Evolutionary conservation across 495 filamentous ascomycete species (phyloP).

Genomic region (Poronia punctata): DNA sequence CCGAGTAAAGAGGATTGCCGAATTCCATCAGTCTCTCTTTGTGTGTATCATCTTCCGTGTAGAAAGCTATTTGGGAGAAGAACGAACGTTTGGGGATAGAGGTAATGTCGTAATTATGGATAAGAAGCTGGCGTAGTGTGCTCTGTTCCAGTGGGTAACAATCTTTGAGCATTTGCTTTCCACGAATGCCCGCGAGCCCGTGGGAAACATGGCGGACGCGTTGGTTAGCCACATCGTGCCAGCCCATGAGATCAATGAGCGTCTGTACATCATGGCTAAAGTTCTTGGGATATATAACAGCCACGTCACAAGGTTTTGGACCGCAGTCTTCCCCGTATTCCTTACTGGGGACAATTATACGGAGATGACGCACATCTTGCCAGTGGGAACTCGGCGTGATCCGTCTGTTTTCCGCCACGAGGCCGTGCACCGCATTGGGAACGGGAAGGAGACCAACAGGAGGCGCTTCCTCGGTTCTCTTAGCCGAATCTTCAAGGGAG

Average conservation of each 20-base stretch:
- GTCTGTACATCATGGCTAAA: slow-evolving; percentile 66
- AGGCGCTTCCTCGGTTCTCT: slow-evolving; percentile 18
- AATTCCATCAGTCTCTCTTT: slow-evolving; percentile 80
- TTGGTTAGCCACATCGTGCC: slow-evolving; percentile 63
- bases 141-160: slow-evolving; percentile 34
- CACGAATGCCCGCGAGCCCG: slow-evolving; percentile 22
- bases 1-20: slow-evolving; percentile 62
- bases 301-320: slow-evolving; percentile 63
- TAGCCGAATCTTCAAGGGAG: slow-evolving; percentile 11
- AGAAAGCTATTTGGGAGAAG: slow-evolving; percentile 66
- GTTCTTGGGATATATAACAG: slow-evolving; percentile 82
- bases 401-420: slow-evolving; percentile 53
- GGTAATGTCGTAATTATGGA: slow-evolving; percentile 78
- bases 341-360: slow-evolving; percentile 39
- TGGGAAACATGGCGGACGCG: slow-evolving; percentile 42
- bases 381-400: slow-evolving; percentile 72
- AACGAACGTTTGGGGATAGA: slow-evolving; percentile 84
- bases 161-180: slow-evolving; percentile 16
- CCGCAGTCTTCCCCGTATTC: slow-evolving; percentile 18
- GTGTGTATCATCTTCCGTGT: slow-evolving; percentile 63
- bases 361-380: slow-evolving; percentile 84
- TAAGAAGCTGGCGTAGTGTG: slow-evolving; percentile 70
- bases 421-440: slow-evolving; percentile 37
- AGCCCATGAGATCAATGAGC: slow-evolving; percentile 69
- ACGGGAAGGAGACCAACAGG: slow-evolving; percentile 48